Conservation (phyloP, 2,329 filamentous ascomycete genomes). For the Ceratocystis destructans region DNA sequence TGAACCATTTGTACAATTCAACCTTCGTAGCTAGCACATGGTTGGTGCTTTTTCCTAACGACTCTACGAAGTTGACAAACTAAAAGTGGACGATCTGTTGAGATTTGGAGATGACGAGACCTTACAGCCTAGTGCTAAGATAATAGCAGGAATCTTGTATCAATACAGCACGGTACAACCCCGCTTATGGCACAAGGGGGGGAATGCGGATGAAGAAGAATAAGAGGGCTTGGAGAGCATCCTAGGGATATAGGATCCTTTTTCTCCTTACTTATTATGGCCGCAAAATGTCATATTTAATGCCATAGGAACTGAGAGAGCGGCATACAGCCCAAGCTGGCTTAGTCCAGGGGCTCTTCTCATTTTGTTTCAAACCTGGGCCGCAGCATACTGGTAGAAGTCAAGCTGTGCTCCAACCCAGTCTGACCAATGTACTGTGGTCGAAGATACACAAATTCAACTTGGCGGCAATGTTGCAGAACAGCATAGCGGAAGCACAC, state of each 20-base stretch:
- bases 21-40: too few species aligned
- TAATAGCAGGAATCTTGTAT: not conserved
- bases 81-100: not conserved
- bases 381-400: not conserved
- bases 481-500: not conserved
- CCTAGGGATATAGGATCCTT: too few species aligned
- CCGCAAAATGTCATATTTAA: not conserved
- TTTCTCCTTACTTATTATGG: not conserved
- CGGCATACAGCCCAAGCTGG: not conserved
- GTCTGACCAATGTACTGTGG: too few species aligned
- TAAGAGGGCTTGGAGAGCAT: too few species aligned
- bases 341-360: not conserved
- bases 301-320: not conserved
- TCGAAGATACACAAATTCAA: too few species aligned
- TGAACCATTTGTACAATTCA: too few species aligned
- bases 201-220: too few species aligned
- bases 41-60: not conserved
- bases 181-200: not conserved
- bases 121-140: not conserved
- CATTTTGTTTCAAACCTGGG: not conserved
- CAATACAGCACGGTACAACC: not conserved
- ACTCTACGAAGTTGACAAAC: not conserved
- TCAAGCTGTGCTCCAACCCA: too few species aligned
- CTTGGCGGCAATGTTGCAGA: too few species aligned
- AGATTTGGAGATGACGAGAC: not conserved